Evolutionary conservation across 257 asterid genomes (phyloP), one percentile per base, ranked within the genome.

Genomic region (Plantago elongata): DNA sequence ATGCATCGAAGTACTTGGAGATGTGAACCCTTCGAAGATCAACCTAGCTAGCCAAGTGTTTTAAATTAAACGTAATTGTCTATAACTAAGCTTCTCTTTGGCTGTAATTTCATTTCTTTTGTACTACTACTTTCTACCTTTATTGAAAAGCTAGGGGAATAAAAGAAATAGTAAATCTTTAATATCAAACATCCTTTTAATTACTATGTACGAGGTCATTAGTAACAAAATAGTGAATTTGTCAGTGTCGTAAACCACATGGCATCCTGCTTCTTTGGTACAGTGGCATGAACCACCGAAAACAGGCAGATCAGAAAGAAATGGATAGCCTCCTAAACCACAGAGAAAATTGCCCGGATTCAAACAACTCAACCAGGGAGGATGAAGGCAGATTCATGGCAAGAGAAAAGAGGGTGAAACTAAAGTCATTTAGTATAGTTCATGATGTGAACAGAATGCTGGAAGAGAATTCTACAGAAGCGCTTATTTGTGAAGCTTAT

Each of bases 311-410:
- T n/a, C n/a, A n/a, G n/a, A n/a, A n/a, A n/a, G n/a, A n/a, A n/a
- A n/a, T n/a, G n/a, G n/a, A n/a, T n/a, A n/a, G n/a, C n/a, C n/a
- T n/a, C n/a, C n/a, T n/a, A n/a, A n/a, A n/a, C n/a, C n/a, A n/a
- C n/a, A n/a, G n/a, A n/a, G n/a, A n/a, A n/a, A n/a, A n/a, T n/a
- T n/a, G n/a, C n/a, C n/a, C n/a, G n/a, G n/a, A n/a, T n/a, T n/a
- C n/a, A n/a, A n/a, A n/a, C n/a, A n/a, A n/a, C n/a, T n/a, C n/a
- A n/a, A n/a, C n/a, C 98, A 0, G 94, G 96, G 17, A 74, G 96
- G 62, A 90, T 88, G 98, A 81, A 68, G 13, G 98, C 95, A 95
- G 96, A 13, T 22, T 88, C 74, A 83, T 90, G 77, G 98, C 45
- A 85, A 87, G 13, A 71, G 87, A 13, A 89, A 74, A 38, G 67